Evolutionary conservation across 768 basidiomycete species (phyloP), one percentile per base, ranked within the genome.

Genomic region (Hygrophorus pudorinus): DNA sequence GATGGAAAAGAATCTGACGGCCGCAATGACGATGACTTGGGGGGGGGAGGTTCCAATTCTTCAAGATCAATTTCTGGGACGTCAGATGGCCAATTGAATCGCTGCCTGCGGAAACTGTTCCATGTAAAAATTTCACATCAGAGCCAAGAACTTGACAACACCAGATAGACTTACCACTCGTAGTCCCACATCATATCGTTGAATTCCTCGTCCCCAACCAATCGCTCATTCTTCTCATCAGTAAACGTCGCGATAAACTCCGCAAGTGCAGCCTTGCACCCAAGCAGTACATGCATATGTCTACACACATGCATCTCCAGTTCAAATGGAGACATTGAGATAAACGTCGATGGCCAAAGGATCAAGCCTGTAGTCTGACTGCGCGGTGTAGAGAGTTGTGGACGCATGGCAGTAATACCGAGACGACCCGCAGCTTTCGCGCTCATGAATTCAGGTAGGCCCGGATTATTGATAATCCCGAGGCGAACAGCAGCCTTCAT

Each of bases 281-380:
- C 75, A 18, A 87, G 63, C 2, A 87, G 56, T 5, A 70, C 68
- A 54, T 86, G 79, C 39, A 85, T 61, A 54, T 79, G 70, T 60
- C 78, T 81, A 62, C 77, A 79, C n/a, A 76, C 70, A 53, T 85
- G 79, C 77, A 82, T 78, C 63, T 86, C 84, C 28, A 86, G 64
- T 55, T 83, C 82, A 2, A 58, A 54, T 17, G 81, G 68, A 0
- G 67, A 44, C 51, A 81, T 62, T 1, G 79, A 72, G 37, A 85
- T 64, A 56, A 80, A 81, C 5, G 72, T 75, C 18, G 68, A 61
- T 5, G 74, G 78, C 68, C 65, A 74, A 28, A 84, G 60, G 17
- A 85, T 54, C 5, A 86, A 59, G 1, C 85, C 84, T 5, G 79
- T 71, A 1, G 78, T 78, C 55, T 83, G 81, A 0, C 64, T 53